Evolutionary conservation across 805 yeast genomes (phyloP), one percentile per base, ranked within the genome.

Genomic region (Myxozyma udenii): DNA sequence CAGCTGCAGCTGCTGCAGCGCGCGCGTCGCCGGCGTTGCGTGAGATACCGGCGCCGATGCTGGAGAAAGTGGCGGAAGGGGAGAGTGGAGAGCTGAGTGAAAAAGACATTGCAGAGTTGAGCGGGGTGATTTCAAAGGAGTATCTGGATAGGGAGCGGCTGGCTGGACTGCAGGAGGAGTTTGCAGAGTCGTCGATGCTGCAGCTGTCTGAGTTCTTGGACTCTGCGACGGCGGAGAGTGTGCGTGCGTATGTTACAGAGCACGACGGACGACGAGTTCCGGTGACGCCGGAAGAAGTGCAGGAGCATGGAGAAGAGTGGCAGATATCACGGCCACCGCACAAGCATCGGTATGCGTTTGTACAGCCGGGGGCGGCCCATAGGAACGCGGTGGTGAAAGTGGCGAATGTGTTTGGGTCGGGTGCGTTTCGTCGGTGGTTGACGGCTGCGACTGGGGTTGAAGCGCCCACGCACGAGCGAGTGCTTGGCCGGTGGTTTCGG

Each of bases 261-360:
- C 96, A 87, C 63, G 72, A 88, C 22, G 19, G 21, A 4, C 30
- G 23, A 2, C 32, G 26, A 7, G 55, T 41, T 7, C 50, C 61
- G 25, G 35, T n/a, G 9, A 26, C 50, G 4, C 47, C 30, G 16
- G 46, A 35, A 81, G 48, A 41, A 4, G 53, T 47, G 18, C 75
- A 83, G 12, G 61, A 66, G 1, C 78, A 86, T 0, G 47, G 65
- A 7, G 72, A 67, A 44, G 96, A 96, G 5, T 93, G 98, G 98
- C 83, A 84, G 56, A 75, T 89, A 37, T 93, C 97, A 0, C 78
- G 85, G 43, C 98, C 98, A 6, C 93, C 97, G 6, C 98, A 91
- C 65, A 88, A 93, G 66, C 90, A 89, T 71, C 73, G 96, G 56
- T 93, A 76, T 65, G 67, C 88, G 73, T 91, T 88, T 65, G 74